Evolutionary conservation across 352 stramenopile species (phyloP), one percentile per base, ranked within the genome.

Genomic region (Phytopythium sindhum): DNA sequence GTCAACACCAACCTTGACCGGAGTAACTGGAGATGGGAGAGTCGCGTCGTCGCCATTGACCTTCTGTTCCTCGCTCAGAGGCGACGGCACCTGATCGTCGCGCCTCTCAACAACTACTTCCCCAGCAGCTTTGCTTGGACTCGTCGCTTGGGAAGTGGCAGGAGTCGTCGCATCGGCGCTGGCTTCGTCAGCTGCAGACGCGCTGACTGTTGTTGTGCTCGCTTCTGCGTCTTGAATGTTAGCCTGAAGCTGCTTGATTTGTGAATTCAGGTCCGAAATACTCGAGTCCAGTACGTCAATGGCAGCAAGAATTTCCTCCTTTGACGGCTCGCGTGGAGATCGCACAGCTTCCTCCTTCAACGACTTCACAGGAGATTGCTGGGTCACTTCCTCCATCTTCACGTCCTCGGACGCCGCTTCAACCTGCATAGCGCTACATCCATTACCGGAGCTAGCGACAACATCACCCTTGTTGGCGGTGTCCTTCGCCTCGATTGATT

Each of bases 301-400:
- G 17, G 85, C 79, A 7, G 69, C 74, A n/a, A 96, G 67, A 68
- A 96, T 93, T 26, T 81, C 71, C 63, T 93, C 84, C 60, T 96
- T 96, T 42, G 81, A 84, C 1, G 74, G 73, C 31, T 80, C 78
- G 21, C 68, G 37, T 21, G 23, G 39, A 28, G 45, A 54, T 48
- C 50, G 41, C 23, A 33, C 15, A 33, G 31, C 17, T 39, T 67
- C 29, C 61, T 44, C 37, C 12, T 56, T 26, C 51, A 61, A 35
- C 15, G 35, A 19, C 23, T 37, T 61, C 24, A 17, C 24, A 7
- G 41, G 37, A 2, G 35, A 61, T 51, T 19, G 12, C 35, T 51
- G 35, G 23, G 6, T 35, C n/a, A 19, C 23, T 6, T 61, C 55
- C 35, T 45, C 31, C 33, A 42, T 45, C 33, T 44, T 42, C 33